Base-by-base conservation (phyloP, 1,284 basidiomycete species). In the Cronartium ribicola region DNA sequence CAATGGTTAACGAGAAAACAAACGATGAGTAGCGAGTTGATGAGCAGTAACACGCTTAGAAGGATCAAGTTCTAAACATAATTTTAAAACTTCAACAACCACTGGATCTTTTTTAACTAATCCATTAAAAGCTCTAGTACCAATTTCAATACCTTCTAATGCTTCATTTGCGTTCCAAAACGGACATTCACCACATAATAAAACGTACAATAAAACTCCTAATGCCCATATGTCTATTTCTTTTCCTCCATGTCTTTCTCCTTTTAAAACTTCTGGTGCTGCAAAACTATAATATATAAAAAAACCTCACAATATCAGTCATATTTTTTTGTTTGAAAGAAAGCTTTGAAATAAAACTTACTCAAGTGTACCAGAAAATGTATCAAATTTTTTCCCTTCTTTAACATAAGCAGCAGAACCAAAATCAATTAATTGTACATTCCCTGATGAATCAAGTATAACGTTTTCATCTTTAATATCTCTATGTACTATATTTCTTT, bases 381-480 rank as follows among this genome's bases (percentile, higher is more conserved):
- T 80, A 60, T 80, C 80, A 48, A 80, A 80, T 66, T 79, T 79
- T 40, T 77, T 76, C 0, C 78, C 79, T 44, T 80, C 80, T 57
- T 77, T 77, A 65, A 80, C 77, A 65, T 80, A 80, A 7, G 80
- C 80, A 5, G 80, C 79, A 48, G 76, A 77, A 17, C 79, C 79
- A 74, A 80, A 80, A 81, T 98, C 95, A 81, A 98, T 98, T 77
- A 98, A 83, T 81, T 98, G 90, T 79, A 91, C 94, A 79, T 88
- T 82, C 13, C 83, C 83, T 3, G 79, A 64, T 1, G 82, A 81
- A 75, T 84, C 83, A 36, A 86, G 80, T 41, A 85, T 84, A 48
- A 98, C 93, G 81, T 98, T 98, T 82, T 98, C 95, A 80, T 98
- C 95, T 83, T 98, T 98, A 82, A 98, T 89, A 80, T 98, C 96